Percentiles rank a stretch among this genome's conserved stretches.
phyloP scores from a whole-genome alignment of 441 rosid species.

The Eutrema salsugineum region DNA sequence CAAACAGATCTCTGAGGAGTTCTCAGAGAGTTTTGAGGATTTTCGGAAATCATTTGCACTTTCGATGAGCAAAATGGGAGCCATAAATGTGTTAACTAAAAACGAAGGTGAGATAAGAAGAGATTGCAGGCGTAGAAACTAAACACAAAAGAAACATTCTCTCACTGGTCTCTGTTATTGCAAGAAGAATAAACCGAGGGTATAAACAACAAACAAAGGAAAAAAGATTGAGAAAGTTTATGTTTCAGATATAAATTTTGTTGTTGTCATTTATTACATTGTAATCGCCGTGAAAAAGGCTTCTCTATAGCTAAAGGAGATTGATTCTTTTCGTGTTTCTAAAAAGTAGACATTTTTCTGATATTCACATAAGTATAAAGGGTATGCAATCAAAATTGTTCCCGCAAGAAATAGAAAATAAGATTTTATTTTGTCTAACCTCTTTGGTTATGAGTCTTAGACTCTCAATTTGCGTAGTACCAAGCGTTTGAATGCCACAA shows the following conservation, averaged over 20 bases:
- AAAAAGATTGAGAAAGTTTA: slow-evolving; percentile 19
- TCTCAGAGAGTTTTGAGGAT: slow-evolving; percentile 52
- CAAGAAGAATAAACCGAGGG: slow-evolving; percentile 15
- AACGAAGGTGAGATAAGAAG: slow-evolving; percentile 56
- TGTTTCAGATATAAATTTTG: slow-evolving; percentile 36
- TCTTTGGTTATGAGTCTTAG: slow-evolving; percentile 34
- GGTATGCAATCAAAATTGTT: slow-evolving; percentile 35
- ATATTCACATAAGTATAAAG: slow-evolving; percentile 34
- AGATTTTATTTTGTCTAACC: slow-evolving; percentile 47
- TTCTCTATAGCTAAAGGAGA: slow-evolving; percentile 21
- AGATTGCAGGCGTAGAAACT: slow-evolving; percentile 50
- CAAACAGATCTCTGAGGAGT: slow-evolving; percentile 45
- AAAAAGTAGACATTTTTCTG: slow-evolving; percentile 5
- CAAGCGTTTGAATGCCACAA: slow-evolving; percentile 13
- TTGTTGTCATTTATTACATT: slow-evolving; percentile 32
- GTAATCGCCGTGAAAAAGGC: slow-evolving; percentile 20
- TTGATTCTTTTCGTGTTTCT: slow-evolving; percentile 14
- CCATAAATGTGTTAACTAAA: slow-evolving; percentile 59
- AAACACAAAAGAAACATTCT: not conserved
- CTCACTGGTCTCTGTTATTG: not conserved
- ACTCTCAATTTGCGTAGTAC: slow-evolving; percentile 15
- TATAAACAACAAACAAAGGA: slow-evolving; percentile 2
- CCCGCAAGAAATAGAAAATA: slow-evolving; percentile 19
- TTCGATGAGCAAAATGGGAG: slow-evolving; percentile 73
- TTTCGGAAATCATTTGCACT: slow-evolving; percentile 56